A percentile compares a stretch with the other conserved stretches of the same genome.
Evolutionary conservation across 1,139 yeast genomes (phyloP).

Genomic region (Meyerozyma carpophila): DNA sequence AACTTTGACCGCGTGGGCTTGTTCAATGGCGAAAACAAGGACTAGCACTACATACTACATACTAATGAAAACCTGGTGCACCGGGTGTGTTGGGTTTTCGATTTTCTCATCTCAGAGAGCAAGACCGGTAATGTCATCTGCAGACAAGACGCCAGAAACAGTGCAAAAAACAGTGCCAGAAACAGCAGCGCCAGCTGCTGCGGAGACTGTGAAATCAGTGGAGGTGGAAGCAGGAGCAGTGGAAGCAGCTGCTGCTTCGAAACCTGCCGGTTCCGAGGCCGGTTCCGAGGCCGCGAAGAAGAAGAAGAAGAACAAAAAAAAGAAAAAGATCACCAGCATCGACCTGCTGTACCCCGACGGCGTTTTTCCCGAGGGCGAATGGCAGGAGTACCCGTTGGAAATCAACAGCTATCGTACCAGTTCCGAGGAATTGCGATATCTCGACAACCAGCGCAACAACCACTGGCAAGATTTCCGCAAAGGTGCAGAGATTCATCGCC

Average conservation of each 20-base stretch:
- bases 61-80: too few relatives aligned
- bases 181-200: too few relatives aligned
- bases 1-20: conserved; percentile 25
- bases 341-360: conserved; percentile 66
- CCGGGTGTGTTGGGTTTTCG: too few relatives aligned
- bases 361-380: conserved; percentile 82
- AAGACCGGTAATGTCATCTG: too few relatives aligned
- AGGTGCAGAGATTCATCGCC: conserved; percentile 92
- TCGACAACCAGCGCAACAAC: conserved; percentile 61
- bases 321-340: conserved; percentile 50
- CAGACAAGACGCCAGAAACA: too few relatives aligned
- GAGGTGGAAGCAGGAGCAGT: too few relatives aligned
- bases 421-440: conserved; percentile 76
- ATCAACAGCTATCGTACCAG: conserved; percentile 74
- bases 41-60: neutral
- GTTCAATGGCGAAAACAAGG: conserved; percentile 1
- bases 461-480: conserved; percentile 87
- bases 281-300: neutral
- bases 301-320: conserved; percentile 40
- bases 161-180: too few relatives aligned
- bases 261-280: neutral
- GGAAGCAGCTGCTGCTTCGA: too few relatives aligned
- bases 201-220: too few relatives aligned
- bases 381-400: conserved; percentile 70
- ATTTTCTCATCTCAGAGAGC: too few relatives aligned